Conservation (phyloP, 495 filamentous ascomycete species). For the Rostrohypoxylon terebratum region DNA sequence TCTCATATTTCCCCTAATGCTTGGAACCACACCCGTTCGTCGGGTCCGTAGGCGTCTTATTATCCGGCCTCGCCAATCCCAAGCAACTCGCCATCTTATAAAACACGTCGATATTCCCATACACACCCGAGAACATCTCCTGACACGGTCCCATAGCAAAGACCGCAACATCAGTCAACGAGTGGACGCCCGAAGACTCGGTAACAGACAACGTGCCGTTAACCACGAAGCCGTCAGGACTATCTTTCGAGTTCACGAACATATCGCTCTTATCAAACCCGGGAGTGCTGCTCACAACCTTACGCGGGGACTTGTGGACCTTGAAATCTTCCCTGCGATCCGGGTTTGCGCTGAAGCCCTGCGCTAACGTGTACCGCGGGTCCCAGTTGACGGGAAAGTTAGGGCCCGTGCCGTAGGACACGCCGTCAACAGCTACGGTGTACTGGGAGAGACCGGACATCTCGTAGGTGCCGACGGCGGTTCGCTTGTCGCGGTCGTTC, state of each 20-base stretch:
- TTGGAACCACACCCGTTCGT: constrained; percentile 57
- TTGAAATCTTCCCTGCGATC: constrained; percentile 75
- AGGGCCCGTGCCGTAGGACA: constrained; percentile 70
- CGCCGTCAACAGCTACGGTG: constrained; percentile 55
- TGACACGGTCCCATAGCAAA: constrained; percentile 79
- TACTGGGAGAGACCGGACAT: constrained; percentile 78
- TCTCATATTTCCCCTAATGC: background rate
- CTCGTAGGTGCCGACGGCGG: constrained; percentile 74
- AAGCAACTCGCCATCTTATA: constrained; percentile 77
- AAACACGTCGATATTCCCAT: constrained; percentile 76
- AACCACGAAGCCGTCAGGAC: constrained; percentile 70
- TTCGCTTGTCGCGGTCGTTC: constrained; percentile 72
- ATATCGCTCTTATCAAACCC: constrained; percentile 58
- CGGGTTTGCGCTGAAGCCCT: constrained; percentile 71
- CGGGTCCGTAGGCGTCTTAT: constrained; percentile 52
- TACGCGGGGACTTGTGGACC: constrained; percentile 68
- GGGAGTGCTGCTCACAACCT: constrained; percentile 61
- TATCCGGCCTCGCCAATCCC: constrained; percentile 61
- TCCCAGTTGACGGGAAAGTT: constrained; percentile 82
- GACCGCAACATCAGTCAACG: constrained; percentile 79
- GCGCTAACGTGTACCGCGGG: constrained; percentile 77
- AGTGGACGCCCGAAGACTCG: constrained; percentile 73
- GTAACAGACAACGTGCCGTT: constrained; percentile 74
- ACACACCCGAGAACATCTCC: constrained; percentile 75
- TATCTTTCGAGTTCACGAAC: constrained; percentile 71